Evolutionary conservation across 2,329 filamentous ascomycete genomes (phyloP).

Genomic region (Epichloe elymi): DNA sequence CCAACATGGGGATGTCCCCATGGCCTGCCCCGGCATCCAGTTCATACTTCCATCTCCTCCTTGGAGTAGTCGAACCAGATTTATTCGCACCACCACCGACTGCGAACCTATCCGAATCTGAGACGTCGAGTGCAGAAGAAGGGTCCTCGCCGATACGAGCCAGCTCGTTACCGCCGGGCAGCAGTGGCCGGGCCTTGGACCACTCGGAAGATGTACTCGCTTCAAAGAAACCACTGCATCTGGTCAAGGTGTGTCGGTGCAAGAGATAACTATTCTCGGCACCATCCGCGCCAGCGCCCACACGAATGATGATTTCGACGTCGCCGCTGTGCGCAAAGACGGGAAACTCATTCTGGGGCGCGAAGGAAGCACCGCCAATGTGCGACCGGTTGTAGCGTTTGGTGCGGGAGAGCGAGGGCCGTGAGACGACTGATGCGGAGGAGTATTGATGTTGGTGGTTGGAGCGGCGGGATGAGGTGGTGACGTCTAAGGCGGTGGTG

Average conservation of each 20-base stretch:
- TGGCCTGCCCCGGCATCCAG: slow-evolving; percentile 61
- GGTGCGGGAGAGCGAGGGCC: slow-evolving; percentile 41
- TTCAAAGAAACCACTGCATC: slow-evolving; percentile 91
- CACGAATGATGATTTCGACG: slow-evolving; percentile 73
- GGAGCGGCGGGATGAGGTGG: slow-evolving; percentile 1
- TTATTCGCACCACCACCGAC: not conserved
- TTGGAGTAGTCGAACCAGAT: slow-evolving; percentile 7
- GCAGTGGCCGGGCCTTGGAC: slow-evolving; percentile 26
- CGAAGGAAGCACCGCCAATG: slow-evolving; percentile 54
- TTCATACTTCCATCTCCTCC: slow-evolving; percentile 71
- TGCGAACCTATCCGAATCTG: slow-evolving; percentile 7
- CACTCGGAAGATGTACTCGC: slow-evolving; percentile 71
- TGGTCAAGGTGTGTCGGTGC: slow-evolving; percentile 73
- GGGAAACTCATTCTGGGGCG: slow-evolving; percentile 81
- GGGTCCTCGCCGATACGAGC: slow-evolving; percentile 38
- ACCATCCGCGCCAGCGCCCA: slow-evolving; percentile 38
- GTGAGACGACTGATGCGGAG: slow-evolving; percentile 43
- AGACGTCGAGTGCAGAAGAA: slow-evolving; percentile 10
- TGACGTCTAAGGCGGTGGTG: not conserved
- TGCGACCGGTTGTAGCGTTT: slow-evolving; percentile 75
- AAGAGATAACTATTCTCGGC: slow-evolving; percentile 71
- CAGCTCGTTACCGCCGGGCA: slow-evolving; percentile 29
- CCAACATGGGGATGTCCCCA: slow-evolving; percentile 74
- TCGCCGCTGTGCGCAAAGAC: slow-evolving; percentile 83
- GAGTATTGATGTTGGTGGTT: slow-evolving; percentile 2